A percentile compares a stretch with the other conserved stretches of the same genome.
These are phyloP conservation scores for Dujonia santamariae DNA, from an alignment of 1,139 yeast species.

Conservation along the genomic window DNA sequence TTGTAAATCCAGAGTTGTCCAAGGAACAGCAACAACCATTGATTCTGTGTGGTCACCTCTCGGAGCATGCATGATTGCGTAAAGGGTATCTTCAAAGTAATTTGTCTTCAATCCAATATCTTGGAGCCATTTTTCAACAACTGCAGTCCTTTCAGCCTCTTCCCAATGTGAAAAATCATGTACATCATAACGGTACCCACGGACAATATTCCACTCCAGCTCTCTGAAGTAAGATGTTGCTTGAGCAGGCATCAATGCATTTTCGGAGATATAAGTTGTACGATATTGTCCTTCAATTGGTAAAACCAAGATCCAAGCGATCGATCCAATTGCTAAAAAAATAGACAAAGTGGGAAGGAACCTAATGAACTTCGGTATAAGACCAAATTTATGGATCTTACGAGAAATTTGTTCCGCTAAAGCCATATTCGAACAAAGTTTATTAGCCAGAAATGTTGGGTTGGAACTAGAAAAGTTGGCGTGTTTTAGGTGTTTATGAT, in stretches of 20 bases:
- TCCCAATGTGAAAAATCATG: slow-evolving; percentile 33
- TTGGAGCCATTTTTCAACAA: slow-evolving; percentile 58
- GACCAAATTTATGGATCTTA: slow-evolving; percentile 52
- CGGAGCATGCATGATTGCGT: slow-evolving; percentile 88
- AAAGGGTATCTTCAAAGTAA: slow-evolving; percentile 52
- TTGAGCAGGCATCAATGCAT: slow-evolving; percentile 96
- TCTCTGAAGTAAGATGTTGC: slow-evolving; percentile 91
- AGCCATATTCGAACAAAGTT: too few relatives aligned
- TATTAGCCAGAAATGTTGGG: too few relatives aligned
- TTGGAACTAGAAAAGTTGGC: too few relatives aligned
- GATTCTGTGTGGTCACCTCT: slow-evolving; percentile 97
- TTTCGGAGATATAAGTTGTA: slow-evolving; percentile 85
- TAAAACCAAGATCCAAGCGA: slow-evolving; percentile 63
- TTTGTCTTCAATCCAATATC: slow-evolving; percentile 75
- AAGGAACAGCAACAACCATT: slow-evolving; percentile 87
- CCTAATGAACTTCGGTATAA: slow-evolving; percentile 55
- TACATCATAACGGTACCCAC: slow-evolving; percentile 76
- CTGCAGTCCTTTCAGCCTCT: slow-evolving; percentile 36
- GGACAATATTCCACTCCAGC: slow-evolving; percentile 87
- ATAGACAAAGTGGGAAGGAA: slow-evolving; percentile 62
- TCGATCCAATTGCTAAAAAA: slow-evolving; percentile 57
- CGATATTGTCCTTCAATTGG: slow-evolving; percentile 85
- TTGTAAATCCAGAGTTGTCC: slow-evolving; percentile 60
- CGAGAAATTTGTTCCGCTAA: slow-evolving; percentile 55
- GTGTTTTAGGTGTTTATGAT: too few relatives aligned